Evolutionary conservation across 345 rosid genomes (phyloP).

Genomic region (Gossypium mustelinum): DNA sequence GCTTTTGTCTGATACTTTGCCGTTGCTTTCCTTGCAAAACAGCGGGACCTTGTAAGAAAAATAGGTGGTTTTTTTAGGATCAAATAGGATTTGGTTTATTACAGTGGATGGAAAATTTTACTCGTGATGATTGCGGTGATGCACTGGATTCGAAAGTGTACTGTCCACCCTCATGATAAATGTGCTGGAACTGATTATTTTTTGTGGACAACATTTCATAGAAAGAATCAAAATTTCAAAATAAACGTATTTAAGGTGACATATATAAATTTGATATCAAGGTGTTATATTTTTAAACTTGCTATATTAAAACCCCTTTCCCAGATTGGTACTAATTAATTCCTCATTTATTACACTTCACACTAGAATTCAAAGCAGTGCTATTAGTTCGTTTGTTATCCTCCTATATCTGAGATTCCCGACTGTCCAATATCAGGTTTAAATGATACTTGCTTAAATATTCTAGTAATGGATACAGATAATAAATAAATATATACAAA

Average conservation of each 20-base stretch:
- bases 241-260: not conserved
- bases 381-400: no score
- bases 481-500: not conserved
- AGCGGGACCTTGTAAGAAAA: conserved; percentile 9
- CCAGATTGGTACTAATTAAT: not conserved
- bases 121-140: not conserved
- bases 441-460: not conserved
- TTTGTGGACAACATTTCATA: not conserved
- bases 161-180: not conserved
- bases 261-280: no score
- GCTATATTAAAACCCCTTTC: not conserved
- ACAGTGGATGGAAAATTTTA: not conserved
- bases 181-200: conserved; percentile 1
- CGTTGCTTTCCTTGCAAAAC: conserved; percentile 26
- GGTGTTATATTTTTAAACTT: not conserved
- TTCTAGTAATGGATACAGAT: not conserved
- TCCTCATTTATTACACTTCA: not conserved
- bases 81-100: conserved; percentile 1
- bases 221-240: not conserved
- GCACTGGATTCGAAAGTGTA: not conserved
- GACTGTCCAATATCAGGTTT: not conserved
- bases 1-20: not conserved
- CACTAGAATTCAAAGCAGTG: not conserved
- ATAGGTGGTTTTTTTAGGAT: not conserved
- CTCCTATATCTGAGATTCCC: no score